A percentile compares a stretch with the other conserved stretches of the same genome.
Conservation (phyloP, 2,329 filamentous ascomycete genomes). For the Hymenotorrendiella dingleyae region DNA sequence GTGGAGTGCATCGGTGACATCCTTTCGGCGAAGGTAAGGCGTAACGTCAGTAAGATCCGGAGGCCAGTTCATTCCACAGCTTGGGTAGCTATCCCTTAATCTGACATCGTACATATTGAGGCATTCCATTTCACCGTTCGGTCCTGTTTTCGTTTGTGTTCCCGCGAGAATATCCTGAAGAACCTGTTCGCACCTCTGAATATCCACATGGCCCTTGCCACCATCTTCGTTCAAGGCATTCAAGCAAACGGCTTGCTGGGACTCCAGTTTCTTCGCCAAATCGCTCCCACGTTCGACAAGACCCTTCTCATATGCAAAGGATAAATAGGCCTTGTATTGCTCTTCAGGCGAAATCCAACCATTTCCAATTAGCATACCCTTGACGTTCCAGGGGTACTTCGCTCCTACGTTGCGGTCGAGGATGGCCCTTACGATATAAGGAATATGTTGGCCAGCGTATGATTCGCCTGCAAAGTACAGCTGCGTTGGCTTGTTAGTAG, state of each 20-base stretch:
- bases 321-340: slow-evolving; percentile 83
- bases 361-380: slow-evolving; percentile 89
- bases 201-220: slow-evolving; percentile 58
- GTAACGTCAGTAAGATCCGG: slow-evolving; percentile 73
- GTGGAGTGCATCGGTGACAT: slow-evolving; percentile 76
- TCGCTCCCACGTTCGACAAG: slow-evolving; percentile 64
- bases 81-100: slow-evolving; percentile 70
- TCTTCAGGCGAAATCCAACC: slow-evolving; percentile 91
- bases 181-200: slow-evolving; percentile 67
- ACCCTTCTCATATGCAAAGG: slow-evolving; percentile 71
- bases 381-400: slow-evolving; percentile 64
- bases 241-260: slow-evolving; percentile 63
- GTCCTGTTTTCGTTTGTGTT: slow-evolving; percentile 51
- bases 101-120: slow-evolving; percentile 97
- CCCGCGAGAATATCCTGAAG: slow-evolving; percentile 65
- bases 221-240: slow-evolving; percentile 53
- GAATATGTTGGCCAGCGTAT: slow-evolving; percentile 94
- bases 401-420: slow-evolving; percentile 69
- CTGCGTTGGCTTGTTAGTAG: slow-evolving; percentile 41
- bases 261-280: slow-evolving; percentile 58
- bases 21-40: slow-evolving; percentile 76
- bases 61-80: slow-evolving; percentile 98
- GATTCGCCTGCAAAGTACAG: slow-evolving; percentile 94
- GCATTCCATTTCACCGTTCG: slow-evolving; percentile 53
- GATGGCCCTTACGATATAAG: slow-evolving; percentile 90